These are phyloP conservation scores for Aureobasidium sp. DNA, from an alignment of 2,329 filamentous ascomycete genomes.

Conservation along the genomic window DNA sequence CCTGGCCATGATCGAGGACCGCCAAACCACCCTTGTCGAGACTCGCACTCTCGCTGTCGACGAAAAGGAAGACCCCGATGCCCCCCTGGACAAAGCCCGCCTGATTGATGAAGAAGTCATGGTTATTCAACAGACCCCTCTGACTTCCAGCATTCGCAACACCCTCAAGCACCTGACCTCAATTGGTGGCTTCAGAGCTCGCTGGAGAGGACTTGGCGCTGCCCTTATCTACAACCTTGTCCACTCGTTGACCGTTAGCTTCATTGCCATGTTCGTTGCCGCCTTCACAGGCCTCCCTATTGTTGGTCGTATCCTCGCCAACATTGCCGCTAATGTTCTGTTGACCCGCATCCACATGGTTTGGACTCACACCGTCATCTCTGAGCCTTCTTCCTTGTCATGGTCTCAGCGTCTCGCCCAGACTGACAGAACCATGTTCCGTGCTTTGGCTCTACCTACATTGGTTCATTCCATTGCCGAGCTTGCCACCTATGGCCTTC, in stretches of 20 bases:
- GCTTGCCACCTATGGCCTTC: constrained; percentile 39
- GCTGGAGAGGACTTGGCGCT: constrained; percentile 27
- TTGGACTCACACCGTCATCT: constrained; percentile 84
- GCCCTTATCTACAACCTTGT: constrained; percentile 26
- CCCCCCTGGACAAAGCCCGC: constrained; percentile 34
- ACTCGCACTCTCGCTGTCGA: constrained; percentile 38
- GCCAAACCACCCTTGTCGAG: constrained; percentile 40
- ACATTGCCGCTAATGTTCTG: constrained; percentile 50
- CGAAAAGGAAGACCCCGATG: constrained; percentile 42
- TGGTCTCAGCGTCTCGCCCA: constrained; percentile 62
- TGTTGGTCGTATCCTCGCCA: constrained; percentile 27
- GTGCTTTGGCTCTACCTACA: constrained; percentile 11
- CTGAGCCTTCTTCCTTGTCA: constrained; percentile 48
- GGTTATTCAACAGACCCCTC: constrained; percentile 44
- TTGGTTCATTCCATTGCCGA: constrained; percentile 52
- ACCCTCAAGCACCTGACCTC: constrained; percentile 51
- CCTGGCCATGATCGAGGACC: constrained; percentile 56
- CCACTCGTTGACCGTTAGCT: constrained; percentile 23
- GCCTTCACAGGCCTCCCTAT: constrained; percentile 38
- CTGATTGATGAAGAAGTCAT: constrained; percentile 31
- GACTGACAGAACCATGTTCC: constrained; percentile 14
- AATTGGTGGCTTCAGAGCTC: constrained; percentile 26
- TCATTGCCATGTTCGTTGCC: constrained; percentile 36
- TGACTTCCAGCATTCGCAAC: constrained; percentile 52
- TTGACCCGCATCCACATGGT: constrained; percentile 61